Percentiles rank a stretch among this genome's conserved stretches.
These are phyloP conservation scores for Vaccinium corymbosum DNA, from an alignment of 148 eudicot genomes.

Conservation along the genomic window DNA sequence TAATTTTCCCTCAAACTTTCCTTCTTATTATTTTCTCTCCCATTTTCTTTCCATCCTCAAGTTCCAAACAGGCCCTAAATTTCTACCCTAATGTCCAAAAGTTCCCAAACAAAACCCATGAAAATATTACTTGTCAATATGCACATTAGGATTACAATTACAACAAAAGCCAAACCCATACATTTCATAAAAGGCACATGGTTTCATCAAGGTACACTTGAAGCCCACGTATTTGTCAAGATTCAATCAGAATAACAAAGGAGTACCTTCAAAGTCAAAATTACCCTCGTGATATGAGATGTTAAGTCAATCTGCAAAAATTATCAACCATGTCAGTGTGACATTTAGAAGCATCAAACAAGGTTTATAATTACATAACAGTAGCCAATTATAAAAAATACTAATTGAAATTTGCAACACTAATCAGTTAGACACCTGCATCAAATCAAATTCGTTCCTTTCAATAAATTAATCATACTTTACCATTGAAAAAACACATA, in stretches of 20 bases:
- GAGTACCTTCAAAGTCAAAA: constrained; percentile 80
- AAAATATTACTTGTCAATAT: not conserved
- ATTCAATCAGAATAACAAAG: constrained; percentile 1
- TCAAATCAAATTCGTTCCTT: not conserved
- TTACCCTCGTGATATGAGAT: constrained; percentile 81
- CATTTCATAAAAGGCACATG: not conserved
- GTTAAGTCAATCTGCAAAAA: constrained; percentile 85
- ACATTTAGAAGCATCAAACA: not conserved
- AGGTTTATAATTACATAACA: not conserved
- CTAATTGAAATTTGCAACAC: not conserved
- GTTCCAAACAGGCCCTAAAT: no score
- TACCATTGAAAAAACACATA: not conserved
- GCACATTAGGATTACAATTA: not conserved
- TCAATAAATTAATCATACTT: not conserved
- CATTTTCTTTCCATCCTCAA: no score
- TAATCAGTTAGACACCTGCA: not conserved
- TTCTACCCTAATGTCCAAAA: not conserved
- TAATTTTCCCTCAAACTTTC: no score
- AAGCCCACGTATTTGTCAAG: not conserved
- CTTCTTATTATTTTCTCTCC: no score
- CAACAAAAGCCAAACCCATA: not conserved
- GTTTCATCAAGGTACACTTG: not conserved
- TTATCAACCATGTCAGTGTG: constrained; percentile 7
- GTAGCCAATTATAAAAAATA: not conserved
- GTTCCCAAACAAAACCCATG: not conserved